Evolutionary conservation across 805 yeast genomes (phyloP).

Genomic region (Candida easanensis): DNA sequence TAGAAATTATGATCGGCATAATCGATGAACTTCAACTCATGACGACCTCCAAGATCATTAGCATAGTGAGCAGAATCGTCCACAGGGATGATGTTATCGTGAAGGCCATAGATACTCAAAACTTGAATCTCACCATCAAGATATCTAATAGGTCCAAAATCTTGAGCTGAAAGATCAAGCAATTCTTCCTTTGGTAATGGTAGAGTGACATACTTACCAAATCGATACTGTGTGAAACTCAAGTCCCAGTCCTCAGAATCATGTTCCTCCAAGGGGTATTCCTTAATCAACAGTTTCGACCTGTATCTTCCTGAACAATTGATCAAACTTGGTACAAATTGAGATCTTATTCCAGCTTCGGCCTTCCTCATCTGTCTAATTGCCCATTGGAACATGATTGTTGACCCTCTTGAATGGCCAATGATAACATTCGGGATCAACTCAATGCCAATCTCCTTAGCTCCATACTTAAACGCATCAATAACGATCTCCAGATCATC

Average conservation of each 20-base stretch:
- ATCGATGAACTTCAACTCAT: constrained; percentile 54
- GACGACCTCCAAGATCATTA: constrained; percentile 52
- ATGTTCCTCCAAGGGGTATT: constrained; percentile 10
- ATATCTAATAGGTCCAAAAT: constrained; percentile 39
- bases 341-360: constrained; percentile 32
- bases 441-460: constrained; percentile 32
- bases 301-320: constrained; percentile 74
- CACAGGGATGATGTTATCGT: constrained; percentile 64
- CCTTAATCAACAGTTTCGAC: constrained; percentile 17
- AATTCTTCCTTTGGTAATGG: constrained; percentile 52
- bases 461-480: constrained; percentile 29
- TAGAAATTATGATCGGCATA: constrained; percentile 82
- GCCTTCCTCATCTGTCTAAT: constrained; percentile 38
- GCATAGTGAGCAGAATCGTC: constrained; percentile 60
- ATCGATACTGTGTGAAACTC: constrained; percentile 36
- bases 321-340: constrained; percentile 58
- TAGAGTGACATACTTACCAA: constrained; percentile 43
- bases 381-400: constrained; percentile 76
- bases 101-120: constrained; percentile 66
- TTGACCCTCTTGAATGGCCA: constrained; percentile 79
- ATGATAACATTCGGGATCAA: constrained; percentile 56
- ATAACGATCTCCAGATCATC: constrained; percentile 58
- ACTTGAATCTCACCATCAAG: constrained; percentile 51
- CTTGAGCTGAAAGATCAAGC: constrained; percentile 44
- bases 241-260: constrained; percentile 30